phyloP scores from a whole-genome alignment of 768 basidiomycete species.

The Russula sp. region DNA sequence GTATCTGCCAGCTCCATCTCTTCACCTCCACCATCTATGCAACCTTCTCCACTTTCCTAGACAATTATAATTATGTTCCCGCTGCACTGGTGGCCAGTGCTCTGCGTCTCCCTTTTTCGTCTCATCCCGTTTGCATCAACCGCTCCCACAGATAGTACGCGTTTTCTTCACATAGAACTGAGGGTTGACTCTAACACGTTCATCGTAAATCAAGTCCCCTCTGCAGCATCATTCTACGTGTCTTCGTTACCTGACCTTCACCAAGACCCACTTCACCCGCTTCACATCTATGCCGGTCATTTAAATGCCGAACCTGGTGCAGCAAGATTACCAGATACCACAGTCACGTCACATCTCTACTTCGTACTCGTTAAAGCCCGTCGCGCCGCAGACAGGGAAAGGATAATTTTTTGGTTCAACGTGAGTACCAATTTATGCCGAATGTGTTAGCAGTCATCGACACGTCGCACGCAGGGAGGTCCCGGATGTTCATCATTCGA shows the following conservation, averaged over 20 bases:
- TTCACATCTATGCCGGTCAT: conserved; percentile 85
- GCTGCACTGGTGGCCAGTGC: not conserved
- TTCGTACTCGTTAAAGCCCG: conserved; percentile 90
- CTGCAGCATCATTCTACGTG: conserved; percentile 84
- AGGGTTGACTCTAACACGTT: conserved; percentile 5
- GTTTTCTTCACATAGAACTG: not conserved
- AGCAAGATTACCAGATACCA: conserved; percentile 47
- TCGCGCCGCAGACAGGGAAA: conserved; percentile 81
- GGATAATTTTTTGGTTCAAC: conserved; percentile 97
- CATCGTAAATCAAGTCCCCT: conserved; percentile 50
- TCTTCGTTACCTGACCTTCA: conserved; percentile 71
- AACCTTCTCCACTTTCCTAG: not conserved
- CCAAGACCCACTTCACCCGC: conserved; percentile 63
- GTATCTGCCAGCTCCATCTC: not conserved
- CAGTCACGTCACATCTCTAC: conserved; percentile 74
- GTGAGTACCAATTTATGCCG: conserved; percentile 45
- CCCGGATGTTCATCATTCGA: conserved; percentile 98
- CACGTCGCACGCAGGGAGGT: conserved; percentile 59
- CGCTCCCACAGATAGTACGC: conserved; percentile 29
- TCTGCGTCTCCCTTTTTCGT: conserved; percentile 3
- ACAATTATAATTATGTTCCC: conserved; percentile 3
- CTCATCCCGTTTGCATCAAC: conserved; percentile 2
- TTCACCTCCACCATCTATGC: conserved; percentile 1
- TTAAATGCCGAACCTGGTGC: conserved; percentile 72
- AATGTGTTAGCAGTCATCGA: not conserved